phyloP scores from a whole-genome alignment of 2,329 filamentous ascomycete species.

The Gnomoniopsis smithogilvyi region DNA sequence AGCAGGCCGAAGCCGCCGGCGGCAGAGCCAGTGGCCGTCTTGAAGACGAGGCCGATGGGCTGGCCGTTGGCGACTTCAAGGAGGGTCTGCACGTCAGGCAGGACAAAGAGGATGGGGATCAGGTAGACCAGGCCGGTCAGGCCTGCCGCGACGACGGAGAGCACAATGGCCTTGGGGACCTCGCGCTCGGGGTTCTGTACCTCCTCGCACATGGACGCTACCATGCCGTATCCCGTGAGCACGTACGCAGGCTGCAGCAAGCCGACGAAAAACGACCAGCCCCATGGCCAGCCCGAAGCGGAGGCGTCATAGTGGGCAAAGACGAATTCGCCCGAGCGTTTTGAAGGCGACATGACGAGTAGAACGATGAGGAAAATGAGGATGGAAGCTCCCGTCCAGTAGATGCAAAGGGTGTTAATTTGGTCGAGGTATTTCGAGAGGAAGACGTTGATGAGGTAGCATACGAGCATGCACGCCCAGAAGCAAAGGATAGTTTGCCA shows the following conservation, averaged over 20 bases:
- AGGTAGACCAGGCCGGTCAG: slow-evolving; percentile 66
- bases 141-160: slow-evolving; percentile 65
- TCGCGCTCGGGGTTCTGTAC: slow-evolving; percentile 66
- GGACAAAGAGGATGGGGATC: slow-evolving; percentile 72
- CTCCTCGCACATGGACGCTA: slow-evolving; percentile 70
- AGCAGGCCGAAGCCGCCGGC: slow-evolving; percentile 72
- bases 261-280: slow-evolving; percentile 72
- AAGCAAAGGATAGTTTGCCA: slow-evolving; percentile 72
- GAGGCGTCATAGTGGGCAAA: slow-evolving; percentile 67
- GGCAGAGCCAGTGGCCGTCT: slow-evolving; percentile 68
- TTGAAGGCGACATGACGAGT: slow-evolving; percentile 57
- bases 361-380: slow-evolving; percentile 48
- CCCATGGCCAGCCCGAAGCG: slow-evolving; percentile 61
- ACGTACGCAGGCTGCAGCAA: slow-evolving; percentile 63
- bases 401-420: slow-evolving; percentile 72
- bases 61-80: slow-evolving; percentile 68
- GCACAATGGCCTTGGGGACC: slow-evolving; percentile 68
- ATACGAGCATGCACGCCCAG: slow-evolving; percentile 67
- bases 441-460: slow-evolving; percentile 64
- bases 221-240: slow-evolving; percentile 66
- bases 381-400: slow-evolving; percentile 65
- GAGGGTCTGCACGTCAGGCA: slow-evolving; percentile 64
- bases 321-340: slow-evolving; percentile 59
- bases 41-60: slow-evolving; percentile 74
- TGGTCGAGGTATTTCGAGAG: slow-evolving; percentile 57